Conservation (phyloP, 2,329 filamentous ascomycete species). For the Fusarium sp. region DNA sequence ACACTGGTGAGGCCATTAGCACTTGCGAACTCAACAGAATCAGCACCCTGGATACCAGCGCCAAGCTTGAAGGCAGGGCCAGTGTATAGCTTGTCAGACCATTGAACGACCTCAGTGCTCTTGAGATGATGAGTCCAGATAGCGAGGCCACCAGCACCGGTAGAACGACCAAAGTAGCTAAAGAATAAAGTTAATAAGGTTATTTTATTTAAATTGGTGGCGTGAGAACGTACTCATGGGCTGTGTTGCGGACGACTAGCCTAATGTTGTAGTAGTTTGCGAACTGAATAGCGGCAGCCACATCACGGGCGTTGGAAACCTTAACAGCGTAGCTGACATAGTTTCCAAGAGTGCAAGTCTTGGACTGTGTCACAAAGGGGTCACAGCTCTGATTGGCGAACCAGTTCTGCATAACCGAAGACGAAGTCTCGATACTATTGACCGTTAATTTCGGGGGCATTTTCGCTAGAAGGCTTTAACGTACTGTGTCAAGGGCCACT, state of each 20-base stretch:
- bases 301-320: slow-evolving; percentile 46
- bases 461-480: slow-evolving; percentile 14
- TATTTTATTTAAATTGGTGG: background rate
- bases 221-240: slow-evolving; percentile 35
- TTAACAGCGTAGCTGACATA: slow-evolving; percentile 55
- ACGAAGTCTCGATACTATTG: slow-evolving; percentile 50
- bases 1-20: background rate
- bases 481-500: slow-evolving; percentile 57
- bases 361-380: slow-evolving; percentile 51
- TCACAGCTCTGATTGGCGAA: slow-evolving; percentile 53
- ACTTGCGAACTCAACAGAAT: slow-evolving; percentile 50
- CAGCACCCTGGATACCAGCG: slow-evolving; percentile 62
- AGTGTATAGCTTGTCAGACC: background rate
- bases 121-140: slow-evolving; percentile 56
- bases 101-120: slow-evolving; percentile 52
- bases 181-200: background rate
- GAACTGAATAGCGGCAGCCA: slow-evolving; percentile 51
- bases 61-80: slow-evolving; percentile 50
- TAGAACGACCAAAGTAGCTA: slow-evolving; percentile 48
- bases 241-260: slow-evolving; percentile 49
- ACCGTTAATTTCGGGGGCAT: background rate
- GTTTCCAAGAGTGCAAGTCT: slow-evolving; percentile 57
- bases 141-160: slow-evolving; percentile 53
- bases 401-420: slow-evolving; percentile 54
- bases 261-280: slow-evolving; percentile 52